Conservation (phyloP, 345 rosid genomes). For the Citrus australasica region DNA sequence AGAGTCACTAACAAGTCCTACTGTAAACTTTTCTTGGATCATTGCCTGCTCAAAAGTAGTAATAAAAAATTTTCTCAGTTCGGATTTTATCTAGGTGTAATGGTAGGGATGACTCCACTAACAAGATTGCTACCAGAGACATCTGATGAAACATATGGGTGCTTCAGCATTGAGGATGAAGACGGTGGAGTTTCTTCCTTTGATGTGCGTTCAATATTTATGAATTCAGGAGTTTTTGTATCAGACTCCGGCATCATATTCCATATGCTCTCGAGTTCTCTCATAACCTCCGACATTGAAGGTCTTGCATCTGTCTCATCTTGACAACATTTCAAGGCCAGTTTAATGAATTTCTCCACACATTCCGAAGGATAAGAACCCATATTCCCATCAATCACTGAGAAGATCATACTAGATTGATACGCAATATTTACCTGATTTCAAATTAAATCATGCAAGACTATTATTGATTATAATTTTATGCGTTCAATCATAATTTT, state of each 20-base stretch:
- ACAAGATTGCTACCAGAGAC: conserved; percentile 89
- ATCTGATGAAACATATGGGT: conserved; percentile 62
- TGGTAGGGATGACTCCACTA: conserved; percentile 67
- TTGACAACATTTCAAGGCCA: conserved; percentile 74
- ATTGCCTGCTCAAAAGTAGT: not conserved
- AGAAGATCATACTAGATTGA: conserved; percentile 71
- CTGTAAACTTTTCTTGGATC: not conserved
- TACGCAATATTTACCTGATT: conserved; percentile 65
- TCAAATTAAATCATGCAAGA: not conserved
- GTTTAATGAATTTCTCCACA: conserved; percentile 62
- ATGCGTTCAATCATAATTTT: not conserved
- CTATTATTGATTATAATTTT: no score
- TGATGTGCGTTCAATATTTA: not conserved
- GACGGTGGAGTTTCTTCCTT: conserved; percentile 35
- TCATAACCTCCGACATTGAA: conserved; percentile 84
- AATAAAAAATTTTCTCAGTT: not conserved
- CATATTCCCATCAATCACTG: conserved; percentile 77
- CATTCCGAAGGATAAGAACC: conserved; percentile 91
- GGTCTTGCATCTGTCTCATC: conserved; percentile 80
- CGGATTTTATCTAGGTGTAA: conserved; percentile 52
- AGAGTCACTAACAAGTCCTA: not conserved
- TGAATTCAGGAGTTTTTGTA: conserved; percentile 14
- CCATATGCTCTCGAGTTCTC: conserved; percentile 81
- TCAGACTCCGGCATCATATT: conserved; percentile 53
- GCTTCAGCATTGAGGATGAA: conserved; percentile 37